Percentiles rank a stretch among this genome's conserved stretches.
These are phyloP conservation scores for Boletus reticulatus DNA, from an alignment of 768 basidiomycete species.

Conservation along the genomic window DNA sequence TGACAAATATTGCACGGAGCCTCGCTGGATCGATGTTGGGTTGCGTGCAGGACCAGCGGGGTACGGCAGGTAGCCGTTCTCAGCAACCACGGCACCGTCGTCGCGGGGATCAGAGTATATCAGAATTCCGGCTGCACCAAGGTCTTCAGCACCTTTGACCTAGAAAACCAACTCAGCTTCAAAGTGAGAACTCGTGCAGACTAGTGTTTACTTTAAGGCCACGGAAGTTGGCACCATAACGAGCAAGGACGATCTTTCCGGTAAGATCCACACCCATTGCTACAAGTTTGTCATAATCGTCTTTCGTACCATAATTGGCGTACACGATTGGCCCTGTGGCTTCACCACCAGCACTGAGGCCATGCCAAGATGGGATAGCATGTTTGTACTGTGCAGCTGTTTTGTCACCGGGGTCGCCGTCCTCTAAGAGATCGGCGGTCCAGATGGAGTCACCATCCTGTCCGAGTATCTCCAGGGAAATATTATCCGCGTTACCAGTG, in stretches of 20 bases:
- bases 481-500: constrained; percentile 56
- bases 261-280: constrained; percentile 66
- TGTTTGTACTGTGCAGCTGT: constrained; percentile 67
- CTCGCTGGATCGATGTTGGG: constrained; percentile 79
- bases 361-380: constrained; percentile 83
- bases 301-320: constrained; percentile 76
- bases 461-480: constrained; percentile 63
- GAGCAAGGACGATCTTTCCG: constrained; percentile 73
- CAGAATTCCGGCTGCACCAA: constrained; percentile 72
- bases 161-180: constrained; percentile 29
- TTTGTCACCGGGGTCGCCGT: constrained; percentile 66
- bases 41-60: constrained; percentile 87
- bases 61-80: constrained; percentile 69
- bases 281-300: constrained; percentile 65
- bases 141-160: constrained; percentile 82
- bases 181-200: constrained; percentile 1
- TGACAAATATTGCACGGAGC: constrained; percentile 72
- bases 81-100: constrained; percentile 73
- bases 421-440: constrained; percentile 72
- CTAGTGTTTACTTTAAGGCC: constrained; percentile 67
- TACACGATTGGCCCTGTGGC: constrained; percentile 71
- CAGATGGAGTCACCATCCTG: constrained; percentile 53
- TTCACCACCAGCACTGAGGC: constrained; percentile 73
- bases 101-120: constrained; percentile 88
- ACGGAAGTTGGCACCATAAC: constrained; percentile 77